Evolutionary conservation across 1,284 basidiomycete species (phyloP), one percentile per base, ranked within the genome.

Genomic region (Rhodotorula sp.): DNA sequence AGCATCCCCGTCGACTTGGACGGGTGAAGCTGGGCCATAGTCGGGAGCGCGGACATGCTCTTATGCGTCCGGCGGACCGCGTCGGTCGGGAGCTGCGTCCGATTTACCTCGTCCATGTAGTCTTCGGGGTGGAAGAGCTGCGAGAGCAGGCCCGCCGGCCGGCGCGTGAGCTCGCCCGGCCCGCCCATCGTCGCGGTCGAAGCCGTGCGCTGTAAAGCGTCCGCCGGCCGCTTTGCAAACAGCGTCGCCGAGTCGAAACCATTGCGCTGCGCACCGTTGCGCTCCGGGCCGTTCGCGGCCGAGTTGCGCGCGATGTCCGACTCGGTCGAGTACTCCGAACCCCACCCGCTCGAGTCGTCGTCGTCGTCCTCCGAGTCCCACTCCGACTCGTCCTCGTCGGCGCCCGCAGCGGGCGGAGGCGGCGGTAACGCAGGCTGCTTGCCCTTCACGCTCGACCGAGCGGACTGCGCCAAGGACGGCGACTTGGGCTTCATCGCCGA

Each of bases 1-100:
- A 89, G 80, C 13, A 88, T 90, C 3, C 85, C 88, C 0, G 87
- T 81, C 73, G 88, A 88, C 83, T 90, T 91, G 74, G 85, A 88
- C 59, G 85, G 84, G 60, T 84, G 84, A 70, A 90, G 78, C 19
- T 81, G 76, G 4, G 74, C 71, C 46, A 66, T 36, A 37, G 73
- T 72, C 27, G 63, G 80, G 75, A 69, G 81, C 76, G 67, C 81
- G 76, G 39, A 72, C 76, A 57, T 77, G 75, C 58, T 72, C 73
- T 65, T 72, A 67, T 67, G 71, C 51, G 57, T 44, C 21, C 70
- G 53, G 13, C 67, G 64, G 34, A 68, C 12, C 25, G 72, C 72
- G 44, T 46, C 29, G 27, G 60, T 19, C 44, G 72, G 64, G 15
- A 53, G 59, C 4, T 59, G 27, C n/a, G 19, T 29, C 10, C 71